Percentiles rank a stretch among this genome's conserved stretches.
Conservation (phyloP, 805 yeast species). For the Cyberlindnera bimundalis region DNA sequence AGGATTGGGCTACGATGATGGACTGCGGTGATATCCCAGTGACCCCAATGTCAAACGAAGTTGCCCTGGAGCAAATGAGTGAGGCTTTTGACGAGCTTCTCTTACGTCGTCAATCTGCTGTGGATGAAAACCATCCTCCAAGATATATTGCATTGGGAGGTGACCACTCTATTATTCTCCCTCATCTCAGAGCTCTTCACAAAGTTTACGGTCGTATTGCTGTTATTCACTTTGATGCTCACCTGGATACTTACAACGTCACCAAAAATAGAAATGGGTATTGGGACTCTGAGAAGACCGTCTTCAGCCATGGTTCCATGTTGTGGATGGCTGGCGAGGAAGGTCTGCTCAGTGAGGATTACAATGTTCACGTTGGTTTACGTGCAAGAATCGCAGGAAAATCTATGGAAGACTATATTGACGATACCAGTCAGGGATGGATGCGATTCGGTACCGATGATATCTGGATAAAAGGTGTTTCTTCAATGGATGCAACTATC, state of each 20-base stretch:
- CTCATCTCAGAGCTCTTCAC: slow-evolving; percentile 61
- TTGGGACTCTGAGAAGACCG: slow-evolving; percentile 48
- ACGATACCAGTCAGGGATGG: slow-evolving; percentile 64
- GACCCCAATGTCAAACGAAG: slow-evolving; percentile 59
- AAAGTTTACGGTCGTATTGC: slow-evolving; percentile 61
- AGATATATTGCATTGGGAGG: slow-evolving; percentile 72
- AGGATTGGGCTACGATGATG: slow-evolving; percentile 45
- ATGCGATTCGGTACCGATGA: slow-evolving; percentile 67
- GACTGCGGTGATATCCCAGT: slow-evolving; percentile 69
- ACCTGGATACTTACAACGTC: slow-evolving; percentile 78
- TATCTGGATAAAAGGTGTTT: slow-evolving; percentile 59
- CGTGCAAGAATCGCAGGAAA: slow-evolving; percentile 66
- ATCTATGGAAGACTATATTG: slow-evolving; percentile 60
- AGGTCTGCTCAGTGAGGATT: slow-evolving; percentile 45
- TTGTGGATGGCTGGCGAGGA: slow-evolving; percentile 65
- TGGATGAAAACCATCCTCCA: slow-evolving; percentile 44
- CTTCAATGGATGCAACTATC: slow-evolving; percentile 43
- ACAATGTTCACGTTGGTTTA: slow-evolving; percentile 70
- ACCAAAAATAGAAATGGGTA: slow-evolving; percentile 59
- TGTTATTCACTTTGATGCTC: slow-evolving; percentile 80
- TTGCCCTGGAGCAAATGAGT: slow-evolving; percentile 60
- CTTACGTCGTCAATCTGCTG: slow-evolving; percentile 24
- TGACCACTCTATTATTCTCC: slow-evolving; percentile 71
- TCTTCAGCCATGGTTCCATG: slow-evolving; percentile 81
- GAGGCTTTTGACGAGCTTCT: slow-evolving; percentile 53